phyloP scores from a whole-genome alignment of 805 yeast genomes.

The Yarrowia alimentaria region DNA sequence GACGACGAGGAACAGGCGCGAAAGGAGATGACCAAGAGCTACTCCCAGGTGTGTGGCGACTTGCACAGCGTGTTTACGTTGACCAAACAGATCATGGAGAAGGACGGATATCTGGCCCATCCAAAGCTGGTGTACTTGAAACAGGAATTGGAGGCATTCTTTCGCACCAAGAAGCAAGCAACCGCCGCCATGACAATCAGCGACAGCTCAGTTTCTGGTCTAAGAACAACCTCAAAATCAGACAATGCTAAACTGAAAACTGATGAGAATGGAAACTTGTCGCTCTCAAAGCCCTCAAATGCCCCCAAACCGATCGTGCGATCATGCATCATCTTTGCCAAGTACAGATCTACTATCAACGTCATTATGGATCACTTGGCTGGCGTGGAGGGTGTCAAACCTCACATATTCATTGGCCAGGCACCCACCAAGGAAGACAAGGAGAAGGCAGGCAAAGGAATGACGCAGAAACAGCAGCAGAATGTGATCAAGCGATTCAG shows the following conservation, averaged over 20 bases:
- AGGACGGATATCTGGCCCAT: slow-evolving; percentile 52
- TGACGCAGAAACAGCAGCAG: slow-evolving; percentile 88
- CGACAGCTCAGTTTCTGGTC: too few species aligned
- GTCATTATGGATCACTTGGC: slow-evolving; percentile 68
- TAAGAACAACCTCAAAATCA: too few species aligned
- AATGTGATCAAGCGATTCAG: slow-evolving; percentile 76
- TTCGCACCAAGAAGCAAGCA: too few species aligned
- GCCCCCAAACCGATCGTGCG: too few species aligned
- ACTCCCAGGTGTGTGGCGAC: slow-evolving; percentile 44
- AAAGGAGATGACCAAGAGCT: slow-evolving; percentile 32
- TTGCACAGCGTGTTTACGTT: too few species aligned
- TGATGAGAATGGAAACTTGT: too few species aligned
- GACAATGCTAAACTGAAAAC: too few species aligned
- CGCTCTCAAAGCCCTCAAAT: too few species aligned
- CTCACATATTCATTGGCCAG: slow-evolving; percentile 94
- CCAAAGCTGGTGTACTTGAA: slow-evolving; percentile 65
- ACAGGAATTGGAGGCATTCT: slow-evolving; percentile 58
- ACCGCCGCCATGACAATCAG: too few species aligned
- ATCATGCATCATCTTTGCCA: slow-evolving; percentile 74
- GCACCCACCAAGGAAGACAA: slow-evolving; percentile 45
- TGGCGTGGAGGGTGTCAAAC: slow-evolving; percentile 45
- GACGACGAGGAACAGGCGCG: slow-evolving; percentile 28
- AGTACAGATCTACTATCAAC: slow-evolving; percentile 82
- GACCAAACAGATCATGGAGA: neutral
- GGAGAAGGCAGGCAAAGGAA: slow-evolving; percentile 57